Evolutionary conservation across 1,284 basidiomycete species (phyloP).

Genomic region (Taiwanofungus camphoratus): DNA sequence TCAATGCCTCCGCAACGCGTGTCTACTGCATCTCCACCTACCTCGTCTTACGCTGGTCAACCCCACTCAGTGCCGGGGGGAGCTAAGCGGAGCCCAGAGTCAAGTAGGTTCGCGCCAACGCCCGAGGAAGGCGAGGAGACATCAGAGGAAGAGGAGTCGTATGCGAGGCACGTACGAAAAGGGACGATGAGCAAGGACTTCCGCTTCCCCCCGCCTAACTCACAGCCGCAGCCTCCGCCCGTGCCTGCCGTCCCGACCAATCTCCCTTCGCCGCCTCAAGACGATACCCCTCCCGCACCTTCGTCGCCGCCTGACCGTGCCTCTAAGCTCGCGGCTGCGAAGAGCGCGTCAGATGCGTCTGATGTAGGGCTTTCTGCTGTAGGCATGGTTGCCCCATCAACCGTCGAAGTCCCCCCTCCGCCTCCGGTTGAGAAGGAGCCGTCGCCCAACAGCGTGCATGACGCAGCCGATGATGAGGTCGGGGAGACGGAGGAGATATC

Average conservation of each 20-base stretch:
- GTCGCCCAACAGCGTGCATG: slow-evolving; percentile 31
- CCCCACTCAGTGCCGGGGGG: slow-evolving; percentile 21
- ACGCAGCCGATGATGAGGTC: slow-evolving; percentile 60
- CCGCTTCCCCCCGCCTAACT: slow-evolving; percentile 55
- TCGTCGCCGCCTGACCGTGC: slow-evolving; percentile 6
- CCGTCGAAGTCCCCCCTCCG: slow-evolving; percentile 70
- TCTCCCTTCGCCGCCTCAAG: slow-evolving; percentile 9
- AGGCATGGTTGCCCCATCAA: slow-evolving; percentile 47
- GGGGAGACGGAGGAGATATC: slow-evolving; percentile 70
- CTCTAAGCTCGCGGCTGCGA: slow-evolving; percentile 6
- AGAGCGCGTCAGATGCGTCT: no score
- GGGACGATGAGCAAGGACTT: slow-evolving; percentile 78
- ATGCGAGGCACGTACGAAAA: slow-evolving; percentile 28
- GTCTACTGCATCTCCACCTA: slow-evolving; percentile 30
- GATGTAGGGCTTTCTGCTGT: slow-evolving; percentile 27
- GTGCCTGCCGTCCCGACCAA: slow-evolving; percentile 17
- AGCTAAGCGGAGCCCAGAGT: slow-evolving; percentile 13
- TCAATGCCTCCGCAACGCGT: slow-evolving; percentile 54
- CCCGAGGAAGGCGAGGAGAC: slow-evolving; percentile 47
- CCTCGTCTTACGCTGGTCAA: slow-evolving; percentile 38
- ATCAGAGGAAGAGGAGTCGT: slow-evolving; percentile 20
- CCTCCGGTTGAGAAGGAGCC: slow-evolving; percentile 72
- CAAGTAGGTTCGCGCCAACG: slow-evolving; percentile 37
- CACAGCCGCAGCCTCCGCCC: slow-evolving; percentile 20
- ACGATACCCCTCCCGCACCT: slow-evolving; percentile 6